Conservation (phyloP, 495 filamentous ascomycete species). For the Barbatosphaeria neglecta region DNA sequence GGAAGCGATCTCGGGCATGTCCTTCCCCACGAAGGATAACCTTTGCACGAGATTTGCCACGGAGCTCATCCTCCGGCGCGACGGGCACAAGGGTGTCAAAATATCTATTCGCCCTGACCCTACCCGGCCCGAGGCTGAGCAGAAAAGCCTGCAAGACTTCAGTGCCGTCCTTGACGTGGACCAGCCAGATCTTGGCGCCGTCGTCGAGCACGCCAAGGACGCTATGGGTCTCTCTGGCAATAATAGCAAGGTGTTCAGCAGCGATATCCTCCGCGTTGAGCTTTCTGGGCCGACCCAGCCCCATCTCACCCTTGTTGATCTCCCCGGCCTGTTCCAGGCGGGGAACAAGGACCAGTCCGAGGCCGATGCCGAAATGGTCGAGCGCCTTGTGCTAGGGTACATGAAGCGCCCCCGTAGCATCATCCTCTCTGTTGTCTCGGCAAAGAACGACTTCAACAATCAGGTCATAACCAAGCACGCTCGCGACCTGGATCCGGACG, state of each 20-base stretch:
- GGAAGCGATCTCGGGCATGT: constrained; percentile 58
- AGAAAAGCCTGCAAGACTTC: constrained; percentile 8
- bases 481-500: constrained; percentile 59
- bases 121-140: constrained; percentile 11
- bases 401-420: constrained; percentile 49
- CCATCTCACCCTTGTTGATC: constrained; percentile 58
- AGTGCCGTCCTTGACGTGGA: constrained; percentile 4
- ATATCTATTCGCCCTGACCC: constrained; percentile 33
- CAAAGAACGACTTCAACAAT: constrained; percentile 49
- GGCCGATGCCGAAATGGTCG: constrained; percentile 40
- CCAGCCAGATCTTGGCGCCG: constrained; percentile 16
- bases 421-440: constrained; percentile 54
- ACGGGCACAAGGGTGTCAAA: constrained; percentile 17
- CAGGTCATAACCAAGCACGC: constrained; percentile 61
- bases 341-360: constrained; percentile 35
- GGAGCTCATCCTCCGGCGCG: constrained; percentile 44
- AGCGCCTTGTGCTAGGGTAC: constrained; percentile 43
- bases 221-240: constrained; percentile 42
- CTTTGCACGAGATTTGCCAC: constrained; percentile 58
- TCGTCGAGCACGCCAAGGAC: constrained; percentile 30
- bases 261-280: constrained; percentile 60
- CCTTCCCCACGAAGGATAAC: constrained; percentile 49
- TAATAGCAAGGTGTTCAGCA: constrained; percentile 37
- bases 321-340: constrained; percentile 53
- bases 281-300: constrained; percentile 51